Percentiles rank a stretch among this genome's conserved stretches.
These are phyloP conservation scores for Phytophthora syringae DNA, from an alignment of 352 stramenopile genomes.

Conservation along the genomic window DNA sequence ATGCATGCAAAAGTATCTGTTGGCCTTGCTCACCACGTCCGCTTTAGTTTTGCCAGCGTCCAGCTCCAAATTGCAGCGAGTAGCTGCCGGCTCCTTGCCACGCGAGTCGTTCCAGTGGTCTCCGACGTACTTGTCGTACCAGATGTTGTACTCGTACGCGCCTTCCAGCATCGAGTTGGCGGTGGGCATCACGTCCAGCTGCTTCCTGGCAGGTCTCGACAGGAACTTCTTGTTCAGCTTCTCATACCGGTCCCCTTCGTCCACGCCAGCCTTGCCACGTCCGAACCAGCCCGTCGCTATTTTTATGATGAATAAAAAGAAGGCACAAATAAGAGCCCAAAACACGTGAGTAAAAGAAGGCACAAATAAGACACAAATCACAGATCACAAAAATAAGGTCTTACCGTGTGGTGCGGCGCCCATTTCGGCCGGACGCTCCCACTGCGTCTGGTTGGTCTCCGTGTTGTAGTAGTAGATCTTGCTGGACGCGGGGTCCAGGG, in stretches of 20 bases:
- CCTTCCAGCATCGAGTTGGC: slow-evolving; percentile 90
- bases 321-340: neutral
- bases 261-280: slow-evolving; percentile 81
- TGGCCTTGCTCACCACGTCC: slow-evolving; percentile 85
- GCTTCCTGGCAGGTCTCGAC: slow-evolving; percentile 86
- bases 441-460: slow-evolving; percentile 87
- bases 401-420: slow-evolving; percentile 78
- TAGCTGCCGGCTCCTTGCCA: slow-evolving; percentile 86
- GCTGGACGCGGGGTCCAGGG: slow-evolving; percentile 87
- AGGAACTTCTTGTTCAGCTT: slow-evolving; percentile 88
- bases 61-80: slow-evolving; percentile 82
- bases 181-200: slow-evolving; percentile 90
- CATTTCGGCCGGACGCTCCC: slow-evolving; percentile 92
- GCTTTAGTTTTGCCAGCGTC: slow-evolving; percentile 93
- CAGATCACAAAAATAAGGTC: neutral
- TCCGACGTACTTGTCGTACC: slow-evolving; percentile 94
- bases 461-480: slow-evolving; percentile 96
- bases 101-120: slow-evolving; percentile 90
- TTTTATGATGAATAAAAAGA: neutral
- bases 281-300: slow-evolving; percentile 92
- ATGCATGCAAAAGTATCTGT: slow-evolving; percentile 92
- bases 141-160: slow-evolving; percentile 96
- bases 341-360: no score
- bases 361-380: neutral
- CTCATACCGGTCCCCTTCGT: slow-evolving; percentile 80